Evolutionary conservation across 805 yeast genomes (phyloP), one percentile per base, ranked within the genome.

Genomic region (Candida verbasci): DNA sequence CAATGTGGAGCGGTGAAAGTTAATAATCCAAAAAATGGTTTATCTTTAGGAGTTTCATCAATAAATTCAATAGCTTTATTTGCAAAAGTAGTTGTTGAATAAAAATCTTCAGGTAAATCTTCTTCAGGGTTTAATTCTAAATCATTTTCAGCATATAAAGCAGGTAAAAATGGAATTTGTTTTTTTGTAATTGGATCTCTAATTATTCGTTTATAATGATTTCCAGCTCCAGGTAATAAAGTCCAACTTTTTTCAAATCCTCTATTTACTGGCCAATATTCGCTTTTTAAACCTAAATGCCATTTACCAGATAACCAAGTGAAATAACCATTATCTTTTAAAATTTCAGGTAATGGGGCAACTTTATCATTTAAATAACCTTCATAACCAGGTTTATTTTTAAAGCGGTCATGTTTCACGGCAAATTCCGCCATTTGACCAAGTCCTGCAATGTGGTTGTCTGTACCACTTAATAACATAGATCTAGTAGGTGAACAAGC

Each of bases 1-100:
- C 83, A 78, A 48, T 77, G 82, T 3, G 82, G 83, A 1, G 83
- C 82, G 4, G 81, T 75, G 46, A 73, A 76, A 6, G 82, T 77
- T 39, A 78, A 55, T 17, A 62, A 53, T 3, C 78, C 76, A 39
- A 76, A 72, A 42, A 73, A 77, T 8, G 82, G 82, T 45, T 71
- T 56, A n/a, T 58, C 72, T 4, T 47, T 45, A 33, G 74, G 54
- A 3, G 43, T 37, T 10, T 51, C 44, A 32, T 53, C 47, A 37
- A 70, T 48, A 29, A 53, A 65, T 18, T 64, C 68, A 27, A 74
- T 40, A 9, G 62, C 65, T 42, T 62, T 68, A 34, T 62, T 63
- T 10, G 78, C 72, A 50, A 62, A 75, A 39, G 50, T 61, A 14
- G 63, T 53, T 2, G 77, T 61, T 24, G 70, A 61, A 50, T 72